A percentile compares a stretch with the other conserved stretches of the same genome.
Evolutionary conservation across 2,329 filamentous ascomycete genomes (phyloP).

Genomic region (Aspergillus candidus): DNA sequence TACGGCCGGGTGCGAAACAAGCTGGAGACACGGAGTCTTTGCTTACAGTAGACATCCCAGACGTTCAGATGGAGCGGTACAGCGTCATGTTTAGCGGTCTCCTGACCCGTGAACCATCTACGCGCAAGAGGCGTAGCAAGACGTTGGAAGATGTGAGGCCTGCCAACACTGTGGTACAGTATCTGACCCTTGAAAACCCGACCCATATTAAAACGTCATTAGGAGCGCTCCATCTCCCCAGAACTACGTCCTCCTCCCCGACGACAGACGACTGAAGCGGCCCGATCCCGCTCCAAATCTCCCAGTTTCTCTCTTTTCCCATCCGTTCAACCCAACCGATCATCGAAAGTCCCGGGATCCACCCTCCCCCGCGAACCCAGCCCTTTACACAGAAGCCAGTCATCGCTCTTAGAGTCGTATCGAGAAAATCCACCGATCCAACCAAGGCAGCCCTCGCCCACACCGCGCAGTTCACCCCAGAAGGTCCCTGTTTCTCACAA

Average conservation of each 20-base stretch:
- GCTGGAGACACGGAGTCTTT: constrained; percentile 28
- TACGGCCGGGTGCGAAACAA: constrained; percentile 6
- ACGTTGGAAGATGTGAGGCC: constrained; percentile 47
- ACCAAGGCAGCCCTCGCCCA: constrained; percentile 6
- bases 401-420: constrained; percentile 8
- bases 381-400: constrained; percentile 21
- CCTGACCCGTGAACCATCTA: constrained; percentile 45
- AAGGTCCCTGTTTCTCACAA: constrained; percentile 8
- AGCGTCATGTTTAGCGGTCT: constrained; percentile 87
- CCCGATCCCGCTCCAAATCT: constrained; percentile 23
- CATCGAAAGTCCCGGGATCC: constrained; percentile 24
- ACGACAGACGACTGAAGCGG: constrained; percentile 33
- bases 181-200: background rate
- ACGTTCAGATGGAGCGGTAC: constrained; percentile 76
- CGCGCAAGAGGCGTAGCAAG: constrained; percentile 33
- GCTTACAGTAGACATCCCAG: constrained; percentile 74
- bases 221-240: constrained; percentile 5
- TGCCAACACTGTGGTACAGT: constrained; percentile 41
- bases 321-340: constrained; percentile 25
- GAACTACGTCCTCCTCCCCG: constrained; percentile 17
- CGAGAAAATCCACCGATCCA: constrained; percentile 14
- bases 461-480: constrained; percentile 4
- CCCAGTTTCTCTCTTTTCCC: constrained; percentile 38
- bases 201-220: constrained; percentile 1
- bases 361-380: constrained; percentile 25